Evolutionary conservation across 345 rosid genomes (phyloP), one percentile per base, ranked within the genome.

Genomic region (Cardamine chenopodiifolia): DNA sequence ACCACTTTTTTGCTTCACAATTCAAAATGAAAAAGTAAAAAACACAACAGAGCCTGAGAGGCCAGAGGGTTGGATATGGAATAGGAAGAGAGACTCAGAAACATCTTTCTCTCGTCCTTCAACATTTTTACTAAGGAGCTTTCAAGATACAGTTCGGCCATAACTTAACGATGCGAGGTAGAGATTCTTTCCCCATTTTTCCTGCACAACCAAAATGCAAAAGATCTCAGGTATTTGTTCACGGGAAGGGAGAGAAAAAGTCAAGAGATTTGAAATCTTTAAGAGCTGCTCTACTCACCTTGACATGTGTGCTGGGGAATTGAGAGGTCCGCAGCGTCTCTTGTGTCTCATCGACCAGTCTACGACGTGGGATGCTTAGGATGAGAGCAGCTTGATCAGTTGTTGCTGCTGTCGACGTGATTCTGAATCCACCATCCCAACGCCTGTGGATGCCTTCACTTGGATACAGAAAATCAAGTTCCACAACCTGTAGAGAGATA

Each of bases 381-480:
- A 96, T 86, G 48, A 96, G 89, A 65, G 98, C 98, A 35, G 97
- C 87, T 81, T 96, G 98, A 81, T 96, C 99, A 37, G 78, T 74
- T 65, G 96, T 96, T 58, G 98, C 99, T 23, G 98, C 99, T 40
- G 95, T 92, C 66, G 99, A 78, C 11, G 98, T 96, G 45, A 96
- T 90, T 55, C 99, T 86, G 68, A 87, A 96, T 61, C 99, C 98
- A 63, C 81, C 65, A 77, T 96, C 98, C 98, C 99, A 96, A 20
- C 97, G 86, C 60, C 89, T 83, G 81, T 96, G 99, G 65, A 96
- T 87, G 40, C 99, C 99, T 82, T 96, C 99, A 73, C 99, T 96
- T 12, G 99, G 99, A 79, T 96, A 96, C 22, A 92, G 94, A 79
- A 96, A 92, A 87, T 96, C 99, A 29, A 96, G 93, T 75, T 96